Evolutionary conservation across 2,329 filamentous ascomycete genomes (phyloP), one percentile per base, ranked within the genome.

Genomic region (Fusarium pseudonygamai): DNA sequence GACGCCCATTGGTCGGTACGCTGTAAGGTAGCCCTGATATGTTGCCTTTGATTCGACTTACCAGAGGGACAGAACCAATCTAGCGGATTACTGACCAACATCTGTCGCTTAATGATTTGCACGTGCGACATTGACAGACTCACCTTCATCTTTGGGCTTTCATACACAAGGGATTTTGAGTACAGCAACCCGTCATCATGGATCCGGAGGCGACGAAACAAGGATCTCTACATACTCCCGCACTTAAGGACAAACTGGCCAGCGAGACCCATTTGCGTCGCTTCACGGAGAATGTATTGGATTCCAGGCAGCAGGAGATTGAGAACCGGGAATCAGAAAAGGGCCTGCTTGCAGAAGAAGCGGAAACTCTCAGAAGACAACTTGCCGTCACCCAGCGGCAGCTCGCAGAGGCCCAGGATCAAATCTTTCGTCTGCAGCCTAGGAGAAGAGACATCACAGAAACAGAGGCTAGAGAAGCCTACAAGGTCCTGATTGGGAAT

Each of bases 201-300:
- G 69, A 76, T 34, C 46, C 63, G 46, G 72, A 72, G 20, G 57
- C 60, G 20, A 59, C 61, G 26, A 58, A 71, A 49, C 64, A 65
- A 32, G 52, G 63, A 60, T 64, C 64, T 47, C 65, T 61, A 43
- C 69, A 71, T 47, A 67, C 47, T 39, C 60, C 75, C 30, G 55
- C 42, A 14, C 72, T 79, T 36, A 75, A 81, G 53, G 65, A 72
- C 24, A 78, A 74, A 56, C 68, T 83, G 34, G 72, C 73, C 24
- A 77, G 81, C 55, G 80, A 83, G 59, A 75, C 77, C 45, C 74
- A 77, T 60, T 69, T 83, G n/a, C 79, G 81, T 45, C 77, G 71
- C 30, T 83, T 80, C 68, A 82, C 81, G 10, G 81, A 83, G 56
- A 74, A 78, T 16, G 81, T 83, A n/a, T 60, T 83, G 46, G 82